Percentiles rank a stretch among this genome's conserved stretches.
phyloP scores from a whole-genome alignment of 176 grass and related monocot genomes.

The Avena eriantha region DNA sequence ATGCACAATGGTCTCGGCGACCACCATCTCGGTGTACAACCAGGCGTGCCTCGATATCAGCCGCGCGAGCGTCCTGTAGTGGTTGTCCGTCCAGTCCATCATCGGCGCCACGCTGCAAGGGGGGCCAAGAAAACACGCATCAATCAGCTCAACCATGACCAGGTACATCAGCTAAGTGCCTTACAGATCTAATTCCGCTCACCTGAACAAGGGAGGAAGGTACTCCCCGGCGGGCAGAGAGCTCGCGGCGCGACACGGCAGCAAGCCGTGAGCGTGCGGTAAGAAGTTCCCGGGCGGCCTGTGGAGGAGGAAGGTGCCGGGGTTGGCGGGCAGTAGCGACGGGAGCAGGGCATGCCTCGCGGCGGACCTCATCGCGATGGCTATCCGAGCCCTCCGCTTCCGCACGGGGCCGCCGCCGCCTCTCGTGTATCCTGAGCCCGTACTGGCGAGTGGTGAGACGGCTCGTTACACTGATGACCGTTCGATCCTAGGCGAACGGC shows the following conservation, averaged over 20 bases:
- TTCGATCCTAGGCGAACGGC: background rate
- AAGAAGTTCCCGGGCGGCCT: background rate
- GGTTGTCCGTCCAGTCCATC: conserved; percentile 99
- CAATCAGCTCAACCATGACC: conserved; percentile 2
- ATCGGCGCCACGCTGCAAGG: conserved; percentile 84
- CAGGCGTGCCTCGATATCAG: conserved; percentile 88
- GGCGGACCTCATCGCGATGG: conserved; percentile 50
- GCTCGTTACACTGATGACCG: background rate
- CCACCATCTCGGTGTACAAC: conserved; percentile 98
- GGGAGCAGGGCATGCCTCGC: conserved; percentile 27
- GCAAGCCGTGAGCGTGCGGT: background rate
- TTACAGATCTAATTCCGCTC: conserved; percentile 27
- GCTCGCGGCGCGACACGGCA: conserved; percentile 37
- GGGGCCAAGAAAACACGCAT: background rate
- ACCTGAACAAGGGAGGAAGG: conserved; percentile 74
- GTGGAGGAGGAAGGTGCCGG: background rate
- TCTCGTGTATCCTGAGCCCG: background rate
- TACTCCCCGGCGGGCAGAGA: conserved; percentile 25
- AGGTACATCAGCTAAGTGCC: conserved; percentile 3
- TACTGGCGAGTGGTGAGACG: background rate
- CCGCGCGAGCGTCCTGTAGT: conserved; percentile 86
- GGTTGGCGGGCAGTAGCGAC: background rate
- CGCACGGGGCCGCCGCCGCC: conserved; percentile 16
- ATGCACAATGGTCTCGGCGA: conserved; percentile 93
- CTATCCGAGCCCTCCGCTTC: conserved; percentile 1